Evolutionary conservation across 2,329 filamentous ascomycete genomes (phyloP), one percentile per base, ranked within the genome.

Genomic region (Xenoacremonium recifei): DNA sequence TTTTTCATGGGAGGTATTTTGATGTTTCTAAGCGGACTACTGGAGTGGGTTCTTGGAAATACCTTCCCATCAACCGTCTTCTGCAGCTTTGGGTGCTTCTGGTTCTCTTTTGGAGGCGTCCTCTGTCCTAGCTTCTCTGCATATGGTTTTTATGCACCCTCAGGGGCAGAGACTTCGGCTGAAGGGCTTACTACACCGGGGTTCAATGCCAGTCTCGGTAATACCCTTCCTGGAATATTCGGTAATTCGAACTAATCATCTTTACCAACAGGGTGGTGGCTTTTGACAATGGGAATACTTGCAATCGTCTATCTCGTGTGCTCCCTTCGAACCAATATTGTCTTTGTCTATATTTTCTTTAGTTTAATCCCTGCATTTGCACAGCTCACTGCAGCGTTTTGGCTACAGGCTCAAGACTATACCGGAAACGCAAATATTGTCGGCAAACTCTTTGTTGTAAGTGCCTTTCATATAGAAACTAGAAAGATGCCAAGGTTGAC

Each of bases 291-390:
- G 83, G 79, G 68, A 3, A 47, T 87, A 13, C 66, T 88, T 20
- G 80, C 77, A 61, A 63, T 86, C 47, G 59, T 89, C 53, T 89
- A 79, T 68, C 66, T 88, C 37, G 69, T 89, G 59, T 85, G 82
- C 65, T 76, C 85, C 1, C 67, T 89, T 15, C 80, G 86, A 35
- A 89, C 84, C 21, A 90, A 90, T 60, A 42, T 87, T 9, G 73
- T 80, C 61, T 87, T 89, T 64, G 76, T 86, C 51, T 51, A 80
- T 40, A 85, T 90, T 63, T 89, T 89, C 69, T 57, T 81, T 71
- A 70, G 2, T 73, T 89, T 13, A 62, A 77, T n/a, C 57, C 80
- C 11, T 68, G 73, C 3, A 87, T 89, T 57, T 60, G 64, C 11
- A n/a, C 66, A 81, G 19, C 69, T 89, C 21, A 73, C 83, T 0